Base-by-base conservation (phyloP, 441 rosid species). In the Monsonia emarginata region DNA sequence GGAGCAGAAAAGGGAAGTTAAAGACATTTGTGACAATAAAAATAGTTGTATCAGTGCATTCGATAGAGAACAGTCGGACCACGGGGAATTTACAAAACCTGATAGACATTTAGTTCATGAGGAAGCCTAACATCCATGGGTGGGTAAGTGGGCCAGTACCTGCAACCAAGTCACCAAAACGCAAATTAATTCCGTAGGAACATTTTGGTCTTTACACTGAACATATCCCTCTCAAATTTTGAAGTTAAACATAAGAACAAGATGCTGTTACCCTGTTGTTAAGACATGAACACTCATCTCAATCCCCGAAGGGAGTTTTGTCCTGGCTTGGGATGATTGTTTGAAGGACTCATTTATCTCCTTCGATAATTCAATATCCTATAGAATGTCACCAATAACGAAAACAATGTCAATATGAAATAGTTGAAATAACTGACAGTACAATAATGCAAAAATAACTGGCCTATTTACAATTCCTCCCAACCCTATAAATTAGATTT, bases 141-240 rank as follows among this genome's bases (percentile, higher is more conserved):
- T n/a, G 99, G 96, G 81, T 95, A 95, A 42, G 99, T 95, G 69
- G 99, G 99, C 99, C 99, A 95, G 78, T 89, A 95, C 72, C 99
- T 95, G 81, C 81, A 82, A 59, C 36, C 66, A 66, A 72, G 34
- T 58, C 74, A 78, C 38, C 68, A 34, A 61, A 79, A 65, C n/a
- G 73, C 21, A 63, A 7, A 68, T 57, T 32, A 50, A 60, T 19
- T 46, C 38, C 63, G 24, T 0, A 40, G 22, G 22, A 58, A 67
- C 28, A 71, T 52, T 30, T 27, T 65, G 14, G 62, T 61, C 40
- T n/a, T 40, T 46, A 63, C 28, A 16, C n/a, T 46, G 42, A 5
- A 3, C 31, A 31, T 27, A 18, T 62, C 70, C 64, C 26, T 38
- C 25, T 72, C 56, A 48, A 64, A 61, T 56, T 63, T 34, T 59